phyloP scores from a whole-genome alignment of 2,329 filamentous ascomycete genomes.

The Corynespora cassiicola region DNA sequence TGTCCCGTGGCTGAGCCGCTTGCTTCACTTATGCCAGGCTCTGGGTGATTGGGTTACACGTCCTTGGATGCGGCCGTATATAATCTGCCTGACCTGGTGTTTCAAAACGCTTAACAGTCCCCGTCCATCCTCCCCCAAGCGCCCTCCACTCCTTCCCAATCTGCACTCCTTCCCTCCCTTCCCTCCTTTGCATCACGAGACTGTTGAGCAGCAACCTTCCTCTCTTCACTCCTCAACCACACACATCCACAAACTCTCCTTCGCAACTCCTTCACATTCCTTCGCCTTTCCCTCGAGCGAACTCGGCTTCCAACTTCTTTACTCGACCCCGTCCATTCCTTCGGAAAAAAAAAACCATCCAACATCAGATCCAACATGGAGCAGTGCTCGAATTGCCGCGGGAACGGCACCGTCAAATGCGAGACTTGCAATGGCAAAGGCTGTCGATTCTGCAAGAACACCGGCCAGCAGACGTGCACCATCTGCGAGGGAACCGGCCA shows the following conservation, averaged over 20 bases:
- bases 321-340: conserved; percentile 7
- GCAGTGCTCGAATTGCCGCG: conserved; percentile 42
- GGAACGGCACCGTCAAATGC: conserved; percentile 41
- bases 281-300: background rate
- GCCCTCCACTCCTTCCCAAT: conserved; percentile 5
- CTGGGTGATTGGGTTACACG: no score
- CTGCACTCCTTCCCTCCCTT: conserved; percentile 1
- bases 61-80: no score
- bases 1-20: conserved; percentile 17
- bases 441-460: conserved; percentile 35
- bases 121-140: conserved; percentile 6
- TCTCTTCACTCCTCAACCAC: background rate
- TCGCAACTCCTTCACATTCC: conserved; percentile 6
- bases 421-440: conserved; percentile 39
- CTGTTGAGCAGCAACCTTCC: conserved; percentile 15
- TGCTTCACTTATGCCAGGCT: no score
- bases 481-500: conserved; percentile 42
- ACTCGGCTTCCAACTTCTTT: conserved; percentile 6
- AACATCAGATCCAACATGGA: conserved; percentile 30
- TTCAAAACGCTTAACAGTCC: conserved; percentile 19
- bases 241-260: conserved; percentile 4
- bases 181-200: background rate
- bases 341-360: no score
- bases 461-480: conserved; percentile 34
- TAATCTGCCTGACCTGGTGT: conserved; percentile 17